These are phyloP conservation scores for Diversispora epigaea DNA, from an alignment of 192 early-diverging fungal species.

Conservation along the genomic window DNA sequence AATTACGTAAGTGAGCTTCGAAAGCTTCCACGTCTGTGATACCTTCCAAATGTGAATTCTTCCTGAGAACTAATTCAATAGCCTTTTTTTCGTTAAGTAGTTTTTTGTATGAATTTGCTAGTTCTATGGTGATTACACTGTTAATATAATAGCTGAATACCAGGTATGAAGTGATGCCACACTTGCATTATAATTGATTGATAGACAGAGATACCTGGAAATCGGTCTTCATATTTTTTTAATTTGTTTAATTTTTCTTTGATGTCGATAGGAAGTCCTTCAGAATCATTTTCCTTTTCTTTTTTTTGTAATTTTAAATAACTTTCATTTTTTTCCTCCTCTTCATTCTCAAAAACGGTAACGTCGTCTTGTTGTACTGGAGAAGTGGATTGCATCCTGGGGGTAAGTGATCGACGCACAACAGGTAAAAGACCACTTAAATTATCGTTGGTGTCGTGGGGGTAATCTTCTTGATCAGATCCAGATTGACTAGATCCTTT, in stretches of 20 bases:
- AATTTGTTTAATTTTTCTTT: conserved; percentile 39
- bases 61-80: conserved; percentile 39
- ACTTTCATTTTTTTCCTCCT: neutral
- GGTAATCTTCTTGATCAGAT: no score
- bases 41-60: conserved; percentile 41
- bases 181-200: no score
- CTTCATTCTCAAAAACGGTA: neutral
- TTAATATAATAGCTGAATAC: no score
- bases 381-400: neutral
- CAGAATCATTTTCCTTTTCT: neutral
- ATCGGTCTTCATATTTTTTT: conserved; percentile 41
- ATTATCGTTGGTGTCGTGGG: no score
- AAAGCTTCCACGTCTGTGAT: conserved; percentile 40
- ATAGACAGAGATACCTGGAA: conserved; percentile 35
- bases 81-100: conserved; percentile 43
- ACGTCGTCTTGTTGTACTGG: neutral
- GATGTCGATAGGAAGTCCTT: conserved; percentile 29
- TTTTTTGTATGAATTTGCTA: conserved; percentile 40
- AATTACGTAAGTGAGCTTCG: conserved; percentile 43
- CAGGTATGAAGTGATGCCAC: no score
- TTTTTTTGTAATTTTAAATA: neutral
- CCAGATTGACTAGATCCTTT: no score
- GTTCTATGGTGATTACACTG: conserved; percentile 28
- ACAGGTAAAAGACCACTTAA: neutral
- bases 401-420: neutral